These are phyloP conservation scores for Phytopythium delawarense DNA, from an alignment of 352 stramenopile genomes.

Conservation along the genomic window DNA sequence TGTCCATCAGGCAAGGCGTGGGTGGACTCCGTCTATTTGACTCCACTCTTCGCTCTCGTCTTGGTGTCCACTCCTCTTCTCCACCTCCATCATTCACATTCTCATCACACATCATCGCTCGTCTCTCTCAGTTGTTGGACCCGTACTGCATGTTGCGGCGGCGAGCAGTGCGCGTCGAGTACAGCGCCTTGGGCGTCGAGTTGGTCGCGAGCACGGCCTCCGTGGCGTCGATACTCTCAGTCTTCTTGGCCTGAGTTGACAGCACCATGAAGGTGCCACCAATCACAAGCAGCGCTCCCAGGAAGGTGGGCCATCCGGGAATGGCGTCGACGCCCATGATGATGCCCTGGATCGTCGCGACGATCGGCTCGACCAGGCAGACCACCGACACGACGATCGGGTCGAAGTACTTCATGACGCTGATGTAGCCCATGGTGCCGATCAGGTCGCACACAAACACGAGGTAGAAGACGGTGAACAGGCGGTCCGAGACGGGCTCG, in stretches of 20 bases:
- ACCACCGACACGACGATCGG: conserved; percentile 87
- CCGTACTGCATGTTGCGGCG: conserved; percentile 10
- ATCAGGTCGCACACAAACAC: conserved; percentile 86
- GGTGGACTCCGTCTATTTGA: neutral
- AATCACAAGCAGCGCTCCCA: conserved; percentile 72
- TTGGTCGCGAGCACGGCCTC: conserved; percentile 57
- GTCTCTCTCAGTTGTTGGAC: neutral
- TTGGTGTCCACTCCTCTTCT: neutral
- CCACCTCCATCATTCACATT: neutral
- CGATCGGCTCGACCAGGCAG: conserved; percentile 83
- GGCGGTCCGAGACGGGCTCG: conserved; percentile 38
- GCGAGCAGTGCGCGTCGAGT: conserved; percentile 40
- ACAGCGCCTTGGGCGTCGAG: conserved; percentile 56
- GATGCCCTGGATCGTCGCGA: conserved; percentile 76
- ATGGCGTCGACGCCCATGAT: conserved; percentile 67
- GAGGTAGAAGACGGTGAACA: conserved; percentile 78
- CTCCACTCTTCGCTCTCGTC: neutral
- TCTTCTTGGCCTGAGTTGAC: conserved; percentile 70
- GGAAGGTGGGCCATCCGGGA: conserved; percentile 63
- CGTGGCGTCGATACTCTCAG: conserved; percentile 76
- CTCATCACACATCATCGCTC: neutral
- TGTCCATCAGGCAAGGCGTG: too few species aligned
- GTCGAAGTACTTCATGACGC: conserved; percentile 93
- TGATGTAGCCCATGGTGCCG: conserved; percentile 88
- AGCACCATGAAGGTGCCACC: conserved; percentile 78